Evolutionary conservation across 1,284 basidiomycete species (phyloP), one percentile per base, ranked within the genome.

Genomic region (Moesziomyces antarcticus): DNA sequence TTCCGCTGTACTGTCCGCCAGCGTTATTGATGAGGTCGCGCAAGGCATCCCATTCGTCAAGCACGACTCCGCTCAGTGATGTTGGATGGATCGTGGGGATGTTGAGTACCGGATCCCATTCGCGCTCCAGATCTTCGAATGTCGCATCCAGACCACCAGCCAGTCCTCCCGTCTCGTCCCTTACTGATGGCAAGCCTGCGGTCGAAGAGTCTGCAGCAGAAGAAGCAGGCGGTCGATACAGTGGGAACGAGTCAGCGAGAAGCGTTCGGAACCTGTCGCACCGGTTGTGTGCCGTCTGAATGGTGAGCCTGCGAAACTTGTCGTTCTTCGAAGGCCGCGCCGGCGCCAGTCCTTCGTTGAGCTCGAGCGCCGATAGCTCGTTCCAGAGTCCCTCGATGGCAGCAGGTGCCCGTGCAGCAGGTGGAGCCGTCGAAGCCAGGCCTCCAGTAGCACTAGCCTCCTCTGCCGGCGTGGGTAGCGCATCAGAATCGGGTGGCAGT

Each of bases 11-110:
- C 61, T 64, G 65, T 0, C 65, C 71, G 8, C 51, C 71, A 1
- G 72, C 67, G 30, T 74, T 63, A 42, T 74, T 74, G 50, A 82
- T 67, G 14, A 80, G 50, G 52, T 82, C 80, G 18, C 80, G 51
- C 27, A 82, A 49, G 0, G 77, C 79, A 10, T 82, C 80, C 80
- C 80, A 82, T 40, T 79, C 78, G 25, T 80, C 76, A 24, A 78
- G 20, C 24, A 77, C 65, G 3, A 49, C 22, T 2, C 54, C 55
- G 5, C 57, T 45, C 14, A 74, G 21, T 10, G 53, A 51, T 14
- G 72, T 70, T 5, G 67, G 61, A 24, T 70, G 72, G 22, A 74
- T 70, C 22, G 62, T 74, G 14, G 66, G 70, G 5, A 72, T 71
- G 56, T 65, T 60, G 45, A 56, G 49, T 8, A 30, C 25, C 3